Base-by-base conservation (phyloP, 495 filamentous ascomycete species). In the Hypomontagnella monticulosa region DNA sequence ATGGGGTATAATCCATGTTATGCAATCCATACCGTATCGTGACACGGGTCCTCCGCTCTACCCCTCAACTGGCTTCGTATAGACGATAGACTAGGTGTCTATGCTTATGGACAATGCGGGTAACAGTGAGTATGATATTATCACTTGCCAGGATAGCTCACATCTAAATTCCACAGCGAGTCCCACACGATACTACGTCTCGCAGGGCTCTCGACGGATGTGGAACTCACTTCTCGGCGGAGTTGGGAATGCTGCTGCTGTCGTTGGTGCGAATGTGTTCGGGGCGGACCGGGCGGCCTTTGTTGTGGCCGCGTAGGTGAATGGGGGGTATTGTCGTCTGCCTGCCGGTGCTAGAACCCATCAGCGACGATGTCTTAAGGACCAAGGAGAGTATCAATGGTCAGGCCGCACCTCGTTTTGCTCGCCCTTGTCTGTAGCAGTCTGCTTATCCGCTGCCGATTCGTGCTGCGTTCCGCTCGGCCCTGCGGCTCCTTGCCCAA, bases 171-270 rank as follows among this genome's bases (percentile, higher is more conserved):
- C 82, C 83, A 86, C n/a, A 86, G 74, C 12, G 78, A 77, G 62
- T 84, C 83, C 83, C 83, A 85, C 8, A 85, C 79, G 7, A 84
- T 69, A 15, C 78, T 82, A 66, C 66, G 78, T 59, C 75, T 79
- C 8, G 54, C 61, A 3, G 78, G 79, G n/a, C 50, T 68, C 4
- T 66, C 73, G 12, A 66, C 34, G 6, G 72, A 71, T 7, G 56
- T 36, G 16, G 63, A 57, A 56, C 74, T 79, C 38, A 72, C 59
- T 46, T 80, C 72, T 47, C 71, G 75, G 14, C 71, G 66, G 40
- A 70, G 66, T 47, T 72, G 61, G 4, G 61, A 57, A 33, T 63
- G 61, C 8, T 67, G 58, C 7, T 44, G 55, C 11, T 47, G 62
- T 30, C 59, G 63, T 15, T 67, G 58, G 1, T 58, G 71, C 27